Evolutionary conservation across 768 basidiomycete species (phyloP).

Genomic region (Tulasnella sp.): DNA sequence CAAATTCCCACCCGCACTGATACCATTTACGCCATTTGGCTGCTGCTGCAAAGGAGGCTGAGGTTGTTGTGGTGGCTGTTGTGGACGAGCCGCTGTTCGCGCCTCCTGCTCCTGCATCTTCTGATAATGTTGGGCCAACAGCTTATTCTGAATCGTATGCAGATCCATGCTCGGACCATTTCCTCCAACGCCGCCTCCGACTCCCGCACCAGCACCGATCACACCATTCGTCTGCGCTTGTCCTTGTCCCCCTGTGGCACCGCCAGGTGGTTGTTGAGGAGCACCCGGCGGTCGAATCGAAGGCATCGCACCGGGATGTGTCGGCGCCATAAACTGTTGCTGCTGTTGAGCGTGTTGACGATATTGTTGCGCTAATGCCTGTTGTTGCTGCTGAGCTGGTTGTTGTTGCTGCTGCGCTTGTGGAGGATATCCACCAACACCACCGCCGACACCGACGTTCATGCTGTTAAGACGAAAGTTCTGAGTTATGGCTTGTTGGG

Average conservation of each 20-base stretch:
- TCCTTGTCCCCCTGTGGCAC: neutral
- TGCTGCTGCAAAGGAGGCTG: neutral
- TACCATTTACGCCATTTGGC: neutral
- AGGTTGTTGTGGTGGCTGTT: neutral
- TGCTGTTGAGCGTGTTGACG: constrained; percentile 3
- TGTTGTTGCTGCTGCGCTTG: neutral
- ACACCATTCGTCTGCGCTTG: neutral
- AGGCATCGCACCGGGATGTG: constrained; percentile 12
- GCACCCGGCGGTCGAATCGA: neutral
- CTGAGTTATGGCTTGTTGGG: neutral
- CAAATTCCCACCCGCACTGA: constrained; percentile 1
- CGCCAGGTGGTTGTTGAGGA: neutral
- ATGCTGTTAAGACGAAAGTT: too few relatives aligned
- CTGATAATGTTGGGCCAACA: constrained; percentile 5
- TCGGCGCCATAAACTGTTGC: constrained; percentile 3
- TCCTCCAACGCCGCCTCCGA: too few relatives aligned
- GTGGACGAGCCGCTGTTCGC: neutral
- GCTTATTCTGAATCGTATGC: constrained; percentile 7
- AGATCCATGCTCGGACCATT: neutral
- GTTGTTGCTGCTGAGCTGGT: constrained; percentile 17
- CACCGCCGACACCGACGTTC: too few relatives aligned
- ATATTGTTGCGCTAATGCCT: constrained; percentile 1
- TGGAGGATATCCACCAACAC: neutral
- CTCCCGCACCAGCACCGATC: neutral
- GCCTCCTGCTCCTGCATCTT: neutral